phyloP scores from a whole-genome alignment of 2,329 filamentous ascomycete genomes.

The Fusarium heterosporum region DNA sequence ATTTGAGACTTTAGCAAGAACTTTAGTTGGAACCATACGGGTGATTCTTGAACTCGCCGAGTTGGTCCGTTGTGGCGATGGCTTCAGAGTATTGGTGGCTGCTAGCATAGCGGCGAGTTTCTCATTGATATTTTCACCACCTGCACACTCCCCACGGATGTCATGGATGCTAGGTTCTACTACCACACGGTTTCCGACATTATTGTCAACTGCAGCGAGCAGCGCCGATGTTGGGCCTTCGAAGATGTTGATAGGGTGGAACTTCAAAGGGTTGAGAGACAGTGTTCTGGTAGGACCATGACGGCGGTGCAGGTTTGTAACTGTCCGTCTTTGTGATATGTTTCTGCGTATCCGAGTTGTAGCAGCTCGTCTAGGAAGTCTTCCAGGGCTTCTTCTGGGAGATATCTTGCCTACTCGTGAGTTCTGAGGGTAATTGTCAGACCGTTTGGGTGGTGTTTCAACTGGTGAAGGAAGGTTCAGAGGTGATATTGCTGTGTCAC shows the following conservation, averaged over 20 bases:
- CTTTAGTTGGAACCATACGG: constrained; percentile 48
- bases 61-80: constrained; percentile 29
- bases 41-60: constrained; percentile 43
- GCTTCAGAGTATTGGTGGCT: constrained; percentile 52
- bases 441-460: constrained; percentile 1
- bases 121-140: constrained; percentile 48
- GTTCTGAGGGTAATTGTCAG: constrained; percentile 5
- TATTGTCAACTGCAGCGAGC: constrained; percentile 29
- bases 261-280: constrained; percentile 38
- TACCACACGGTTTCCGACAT: constrained; percentile 11
- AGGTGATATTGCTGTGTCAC: constrained; percentile 15
- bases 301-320: constrained; percentile 27
- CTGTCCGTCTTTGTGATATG: constrained; percentile 28
- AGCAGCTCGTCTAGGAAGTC: constrained; percentile 27
- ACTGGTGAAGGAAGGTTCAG: constrained; percentile 22
- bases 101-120: constrained; percentile 55
- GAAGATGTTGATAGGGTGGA: constrained; percentile 28
- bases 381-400: constrained; percentile 6
- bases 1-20: constrained; percentile 52
- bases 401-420: constrained; percentile 28
- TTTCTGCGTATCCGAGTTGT: constrained; percentile 24
- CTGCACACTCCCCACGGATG: constrained; percentile 2
- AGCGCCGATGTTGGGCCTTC: constrained; percentile 18
- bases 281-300: constrained; percentile 24
- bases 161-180: not conserved